Conservation (phyloP, 805 yeast genomes). For the Debaryomyces castellii region DNA sequence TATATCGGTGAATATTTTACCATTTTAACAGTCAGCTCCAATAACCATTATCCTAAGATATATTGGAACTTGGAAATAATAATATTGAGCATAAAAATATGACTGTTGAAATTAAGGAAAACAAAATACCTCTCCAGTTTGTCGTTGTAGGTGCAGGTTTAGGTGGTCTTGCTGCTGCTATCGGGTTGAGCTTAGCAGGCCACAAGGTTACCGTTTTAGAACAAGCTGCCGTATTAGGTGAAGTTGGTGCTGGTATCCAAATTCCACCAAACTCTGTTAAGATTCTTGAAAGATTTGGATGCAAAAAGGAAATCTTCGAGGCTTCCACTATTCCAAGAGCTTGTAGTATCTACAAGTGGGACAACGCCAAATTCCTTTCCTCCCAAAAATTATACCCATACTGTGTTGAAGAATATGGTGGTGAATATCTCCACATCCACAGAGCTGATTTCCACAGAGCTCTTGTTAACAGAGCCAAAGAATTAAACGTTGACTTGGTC, state of each 20-base stretch:
- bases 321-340: conserved; percentile 14
- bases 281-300: conserved; percentile 19
- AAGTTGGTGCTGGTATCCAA: conserved; percentile 35
- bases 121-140: conserved; percentile 12
- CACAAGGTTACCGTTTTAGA: conserved; percentile 24
- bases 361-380: conserved; percentile 18
- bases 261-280: conserved; percentile 26
- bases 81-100: not conserved
- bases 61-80: not conserved
- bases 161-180: conserved; percentile 28
- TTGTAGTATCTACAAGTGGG: conserved; percentile 12
- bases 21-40: not conserved
- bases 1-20: not conserved
- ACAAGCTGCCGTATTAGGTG: conserved; percentile 22
- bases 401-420: conserved; percentile 12
- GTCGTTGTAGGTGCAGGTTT: conserved; percentile 29
- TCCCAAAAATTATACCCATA: conserved; percentile 17
- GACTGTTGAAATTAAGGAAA: conserved; percentile 6
- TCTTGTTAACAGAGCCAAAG: conserved; percentile 18
- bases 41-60: not conserved
- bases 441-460: conserved; percentile 25
- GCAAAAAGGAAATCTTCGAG: conserved; percentile 10
- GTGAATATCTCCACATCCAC: conserved; percentile 22
- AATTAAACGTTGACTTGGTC: conserved; percentile 15
- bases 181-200: conserved; percentile 21